Percentiles rank a stretch among this genome's conserved stretches.
These are phyloP conservation scores for Maudiozyma bulderi DNA, from an alignment of 805 yeast genomes.

Conservation along the genomic window DNA sequence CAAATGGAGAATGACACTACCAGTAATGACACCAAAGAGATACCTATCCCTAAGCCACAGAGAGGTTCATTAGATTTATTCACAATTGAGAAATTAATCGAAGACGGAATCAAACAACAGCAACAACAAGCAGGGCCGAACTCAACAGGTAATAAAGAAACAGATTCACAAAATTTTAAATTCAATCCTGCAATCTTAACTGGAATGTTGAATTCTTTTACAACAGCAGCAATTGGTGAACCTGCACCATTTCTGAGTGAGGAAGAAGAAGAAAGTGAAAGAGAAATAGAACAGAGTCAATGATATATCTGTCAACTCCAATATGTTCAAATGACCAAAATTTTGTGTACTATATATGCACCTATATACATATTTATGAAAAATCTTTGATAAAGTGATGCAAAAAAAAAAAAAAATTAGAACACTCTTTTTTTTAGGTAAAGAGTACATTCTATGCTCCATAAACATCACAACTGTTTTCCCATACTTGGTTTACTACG, in stretches of 20 bases:
- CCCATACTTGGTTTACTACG: conserved; percentile 42
- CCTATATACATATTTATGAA: too few species aligned
- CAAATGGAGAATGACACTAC: conserved; percentile 13
- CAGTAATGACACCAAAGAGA: conserved; percentile 8
- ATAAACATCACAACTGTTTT: conserved; percentile 40
- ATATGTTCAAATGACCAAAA: too few species aligned
- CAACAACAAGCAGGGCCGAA: not conserved
- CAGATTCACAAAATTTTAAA: not conserved
- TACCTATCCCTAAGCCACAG: conserved; percentile 2
- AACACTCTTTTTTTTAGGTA: too few species aligned
- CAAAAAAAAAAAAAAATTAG: too few species aligned
- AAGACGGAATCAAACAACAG: not conserved
- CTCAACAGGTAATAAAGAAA: not conserved
- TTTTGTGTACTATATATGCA: too few species aligned
- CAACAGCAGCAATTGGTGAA: conserved; percentile 30
- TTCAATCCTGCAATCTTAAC: not conserved
- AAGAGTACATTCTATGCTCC: conserved; percentile 5
- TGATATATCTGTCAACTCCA: conserved; percentile 3
- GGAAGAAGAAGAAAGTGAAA: conserved; percentile 3
- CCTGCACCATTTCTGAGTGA: conserved; percentile 11
- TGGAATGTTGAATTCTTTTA: conserved; percentile 41
- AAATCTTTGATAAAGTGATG: too few species aligned
- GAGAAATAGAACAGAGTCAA: conserved; percentile 8
- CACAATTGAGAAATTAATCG: not conserved
- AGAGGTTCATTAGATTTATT: not conserved